A percentile compares a stretch with the other conserved stretches of the same genome.
Evolutionary conservation across 1,139 yeast genomes (phyloP).

Genomic region (Tardiomyces blankii): DNA sequence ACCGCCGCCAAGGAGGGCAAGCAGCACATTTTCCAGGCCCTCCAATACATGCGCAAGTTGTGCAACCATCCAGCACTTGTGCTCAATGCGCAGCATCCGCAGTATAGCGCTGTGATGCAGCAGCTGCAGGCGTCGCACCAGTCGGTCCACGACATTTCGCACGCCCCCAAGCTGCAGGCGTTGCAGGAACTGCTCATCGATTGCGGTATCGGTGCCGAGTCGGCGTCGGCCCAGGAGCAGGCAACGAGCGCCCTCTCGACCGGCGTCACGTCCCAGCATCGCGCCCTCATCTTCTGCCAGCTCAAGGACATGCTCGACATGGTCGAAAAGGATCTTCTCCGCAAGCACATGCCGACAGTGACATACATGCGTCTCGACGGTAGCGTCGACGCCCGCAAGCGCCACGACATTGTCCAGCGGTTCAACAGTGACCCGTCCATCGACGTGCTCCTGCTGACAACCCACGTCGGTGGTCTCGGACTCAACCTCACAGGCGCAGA

Average conservation of each 20-base stretch:
- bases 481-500: conserved; percentile 97
- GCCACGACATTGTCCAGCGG: conserved; percentile 84
- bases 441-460: conserved; percentile 81
- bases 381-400: conserved; percentile 80
- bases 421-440: conserved; percentile 96
- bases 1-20: conserved; percentile 42
- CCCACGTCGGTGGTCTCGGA: conserved; percentile 98
- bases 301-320: conserved; percentile 95
- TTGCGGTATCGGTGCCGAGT: conserved; percentile 79
- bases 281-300: conserved; percentile 94
- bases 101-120: conserved; percentile 50
- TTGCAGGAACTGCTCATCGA: conserved; percentile 72
- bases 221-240: conserved; percentile 13
- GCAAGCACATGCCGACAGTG: conserved; percentile 78
- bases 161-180: conserved; percentile 85
- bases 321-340: conserved; percentile 81
- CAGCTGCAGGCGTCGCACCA: conserved; percentile 50
- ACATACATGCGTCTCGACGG: conserved; percentile 95
- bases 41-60: conserved; percentile 92
- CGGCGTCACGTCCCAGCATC: conserved; percentile 85
- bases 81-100: conserved; percentile 78
- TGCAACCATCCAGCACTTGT: conserved; percentile 97
- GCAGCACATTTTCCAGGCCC: conserved; percentile 93
- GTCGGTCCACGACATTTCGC: conserved; percentile 59
- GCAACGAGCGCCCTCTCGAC: conserved; percentile 25